Base-by-base conservation (phyloP, 768 basidiomycete genomes). In the Trametes punicea region DNA sequence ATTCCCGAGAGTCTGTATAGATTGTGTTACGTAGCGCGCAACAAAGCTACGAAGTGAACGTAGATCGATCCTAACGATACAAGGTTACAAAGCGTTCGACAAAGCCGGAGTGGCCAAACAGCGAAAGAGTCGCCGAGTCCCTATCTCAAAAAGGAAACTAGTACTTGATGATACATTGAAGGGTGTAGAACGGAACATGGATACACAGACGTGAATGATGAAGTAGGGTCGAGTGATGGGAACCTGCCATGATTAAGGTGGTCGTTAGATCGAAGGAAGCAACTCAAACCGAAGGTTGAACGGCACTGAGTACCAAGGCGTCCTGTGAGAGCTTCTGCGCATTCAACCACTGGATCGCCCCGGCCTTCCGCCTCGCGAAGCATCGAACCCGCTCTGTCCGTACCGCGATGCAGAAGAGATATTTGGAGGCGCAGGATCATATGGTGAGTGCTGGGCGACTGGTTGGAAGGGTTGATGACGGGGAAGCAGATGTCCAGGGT, bases 341-440 rank as follows among this genome's bases (percentile, higher is more conserved):
- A 27, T 16, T 53, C 36, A 60, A 26, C 59, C 59, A 40, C 54
- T 42, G 46, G 20, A 47, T 7, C 59, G 53, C 8, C 58, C 58
- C 31, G 38, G 33, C 42, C 33, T 40, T 33, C 40, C 18, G n/a
- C 27, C 20, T 44, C 42, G 25, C 13, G 39, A 23, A 5, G 54
- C 16, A 10, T 44, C 46, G 5, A 20, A 26, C 15, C 44, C 56
- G 30, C 52, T 46, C 13, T 49, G 47, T 9, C 33, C 23, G 27
- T 64, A 62, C 21, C 66, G 64, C 27, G 62, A 60, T 27, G 66
- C 59, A 15, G 64, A 59, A 8, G 66, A 60, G 47, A 67, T 67
- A 34, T 61, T 53, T 7, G 62, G 64, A 11, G 61, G 60, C 30
- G 64, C 57, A 8, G 61, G 54, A 15, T 66, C 63, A 48, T 48